These are phyloP conservation scores for Periconia sp. DNA, from an alignment of 2,329 filamentous ascomycete genomes.

Conservation along the genomic window DNA sequence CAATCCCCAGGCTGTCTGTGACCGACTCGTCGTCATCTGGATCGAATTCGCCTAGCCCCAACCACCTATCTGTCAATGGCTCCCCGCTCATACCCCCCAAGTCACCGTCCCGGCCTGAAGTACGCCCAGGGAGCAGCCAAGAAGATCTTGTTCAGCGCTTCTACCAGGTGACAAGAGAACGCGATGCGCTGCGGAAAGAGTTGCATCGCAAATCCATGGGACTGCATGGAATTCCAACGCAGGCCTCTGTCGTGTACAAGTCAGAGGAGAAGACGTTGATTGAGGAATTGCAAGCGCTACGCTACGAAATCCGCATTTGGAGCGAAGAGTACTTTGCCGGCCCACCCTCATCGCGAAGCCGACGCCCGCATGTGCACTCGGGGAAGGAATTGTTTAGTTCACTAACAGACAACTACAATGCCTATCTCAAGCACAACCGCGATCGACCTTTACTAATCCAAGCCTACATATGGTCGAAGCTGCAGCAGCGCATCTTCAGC, in stretches of 20 bases:
- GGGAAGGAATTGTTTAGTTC: constrained; percentile 40
- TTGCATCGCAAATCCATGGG: constrained; percentile 42
- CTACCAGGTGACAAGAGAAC: constrained; percentile 46
- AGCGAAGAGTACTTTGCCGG: constrained; percentile 44
- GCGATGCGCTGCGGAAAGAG: constrained; percentile 44
- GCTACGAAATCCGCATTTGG: constrained; percentile 43
- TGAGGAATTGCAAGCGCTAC: constrained; percentile 40
- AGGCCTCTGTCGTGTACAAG: constrained; percentile 35
- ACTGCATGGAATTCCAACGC: constrained; percentile 32
- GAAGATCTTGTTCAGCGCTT: constrained; percentile 46
- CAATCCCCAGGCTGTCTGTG: constrained; percentile 18
- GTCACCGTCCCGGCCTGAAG: constrained; percentile 40
- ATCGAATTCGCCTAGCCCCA: constrained; percentile 29
- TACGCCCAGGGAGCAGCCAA: constrained; percentile 38
- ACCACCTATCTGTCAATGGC: constrained; percentile 23
- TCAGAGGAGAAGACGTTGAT: constrained; percentile 45
- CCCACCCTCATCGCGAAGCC: constrained; percentile 28
- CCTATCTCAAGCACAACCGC: constrained; percentile 38
- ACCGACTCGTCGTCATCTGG: constrained; percentile 34
- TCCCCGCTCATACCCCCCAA: constrained; percentile 43
- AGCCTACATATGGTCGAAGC: constrained; percentile 41
- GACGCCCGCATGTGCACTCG: constrained; percentile 38
- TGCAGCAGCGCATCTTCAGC: constrained; percentile 47
- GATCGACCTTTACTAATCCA: constrained; percentile 45
- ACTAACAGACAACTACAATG: constrained; percentile 40